Conservation (phyloP, 2,329 filamentous ascomycete genomes). For the Aschersonia sp. region DNA sequence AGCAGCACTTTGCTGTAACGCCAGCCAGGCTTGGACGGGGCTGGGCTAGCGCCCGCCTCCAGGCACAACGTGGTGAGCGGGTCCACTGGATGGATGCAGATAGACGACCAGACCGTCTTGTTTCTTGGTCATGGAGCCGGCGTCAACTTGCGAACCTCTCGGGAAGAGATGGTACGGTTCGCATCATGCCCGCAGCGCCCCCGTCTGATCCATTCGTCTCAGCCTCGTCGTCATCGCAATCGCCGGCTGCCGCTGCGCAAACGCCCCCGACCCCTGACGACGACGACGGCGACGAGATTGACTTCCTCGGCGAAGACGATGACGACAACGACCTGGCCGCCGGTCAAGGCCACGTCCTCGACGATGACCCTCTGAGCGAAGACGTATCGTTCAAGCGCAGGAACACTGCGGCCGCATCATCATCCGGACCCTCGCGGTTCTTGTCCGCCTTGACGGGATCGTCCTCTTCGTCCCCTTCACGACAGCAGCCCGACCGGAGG, state of each 20-base stretch:
- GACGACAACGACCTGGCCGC: slow-evolving; percentile 15
- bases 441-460: slow-evolving; percentile 31
- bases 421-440: slow-evolving; percentile 31
- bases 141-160: not conserved
- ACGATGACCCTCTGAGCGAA: slow-evolving; percentile 40
- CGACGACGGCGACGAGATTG: slow-evolving; percentile 32
- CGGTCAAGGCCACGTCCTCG: slow-evolving; percentile 24
- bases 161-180: slow-evolving; percentile 20
- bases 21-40: too few relatives aligned
- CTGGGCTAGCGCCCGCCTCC: too few relatives aligned
- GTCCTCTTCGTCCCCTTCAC: not conserved
- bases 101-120: not conserved
- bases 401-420: slow-evolving; percentile 31
- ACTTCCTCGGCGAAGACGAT: slow-evolving; percentile 25
- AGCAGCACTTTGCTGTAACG: too few relatives aligned
- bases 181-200: slow-evolving; percentile 25
- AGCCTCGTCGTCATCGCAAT: slow-evolving; percentile 19
- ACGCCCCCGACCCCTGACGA: slow-evolving; percentile 17
- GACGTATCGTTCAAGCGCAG: slow-evolving; percentile 60
- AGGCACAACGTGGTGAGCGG: too few relatives aligned
- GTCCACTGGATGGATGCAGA: too few relatives aligned
- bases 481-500: too few relatives aligned
- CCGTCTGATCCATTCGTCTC: slow-evolving; percentile 19
- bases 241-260: slow-evolving; percentile 9
- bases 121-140: not conserved